Evolutionary conservation across 768 basidiomycete species (phyloP).

Genomic region (Tephrocybe sp.): DNA sequence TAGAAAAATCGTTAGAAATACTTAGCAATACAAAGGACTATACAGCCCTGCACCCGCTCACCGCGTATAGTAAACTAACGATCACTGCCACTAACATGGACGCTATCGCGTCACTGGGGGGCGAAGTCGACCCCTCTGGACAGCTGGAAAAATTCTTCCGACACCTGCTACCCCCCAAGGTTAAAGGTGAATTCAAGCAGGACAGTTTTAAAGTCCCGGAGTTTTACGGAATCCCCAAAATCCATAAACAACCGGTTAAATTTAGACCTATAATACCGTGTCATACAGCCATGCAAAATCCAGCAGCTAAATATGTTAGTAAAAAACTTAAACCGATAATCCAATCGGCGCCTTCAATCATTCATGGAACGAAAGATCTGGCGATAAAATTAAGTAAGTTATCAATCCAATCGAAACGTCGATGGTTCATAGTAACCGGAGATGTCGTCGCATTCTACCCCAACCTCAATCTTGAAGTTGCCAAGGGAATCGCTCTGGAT

Average conservation of each 20-base stretch:
- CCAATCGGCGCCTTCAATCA: slow-evolving; percentile 23
- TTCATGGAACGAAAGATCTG: slow-evolving; percentile 31
- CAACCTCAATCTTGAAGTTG: slow-evolving; percentile 19
- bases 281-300: slow-evolving; percentile 25
- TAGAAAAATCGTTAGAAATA: slow-evolving; percentile 14
- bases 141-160: slow-evolving; percentile 14
- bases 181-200: neutral
- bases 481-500: slow-evolving; percentile 18
- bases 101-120: no score
- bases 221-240: slow-evolving; percentile 30
- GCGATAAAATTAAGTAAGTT: slow-evolving; percentile 27
- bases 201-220: neutral
- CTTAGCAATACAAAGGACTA: slow-evolving; percentile 10
- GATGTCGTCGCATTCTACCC: slow-evolving; percentile 35
- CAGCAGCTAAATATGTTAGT: slow-evolving; percentile 27
- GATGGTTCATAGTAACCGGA: slow-evolving; percentile 26
- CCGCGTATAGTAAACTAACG: slow-evolving; percentile 6
- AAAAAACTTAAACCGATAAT: slow-evolving; percentile 31
- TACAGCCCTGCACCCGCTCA: neutral
- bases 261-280: slow-evolving; percentile 32
- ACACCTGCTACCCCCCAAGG: neutral
- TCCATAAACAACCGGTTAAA: slow-evolving; percentile 29
- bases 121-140: no score
- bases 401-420: neutral
- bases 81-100: no score